Evolutionary conservation across 306 rosid genomes (phyloP).

Genomic region (Carpinus viminea): DNA sequence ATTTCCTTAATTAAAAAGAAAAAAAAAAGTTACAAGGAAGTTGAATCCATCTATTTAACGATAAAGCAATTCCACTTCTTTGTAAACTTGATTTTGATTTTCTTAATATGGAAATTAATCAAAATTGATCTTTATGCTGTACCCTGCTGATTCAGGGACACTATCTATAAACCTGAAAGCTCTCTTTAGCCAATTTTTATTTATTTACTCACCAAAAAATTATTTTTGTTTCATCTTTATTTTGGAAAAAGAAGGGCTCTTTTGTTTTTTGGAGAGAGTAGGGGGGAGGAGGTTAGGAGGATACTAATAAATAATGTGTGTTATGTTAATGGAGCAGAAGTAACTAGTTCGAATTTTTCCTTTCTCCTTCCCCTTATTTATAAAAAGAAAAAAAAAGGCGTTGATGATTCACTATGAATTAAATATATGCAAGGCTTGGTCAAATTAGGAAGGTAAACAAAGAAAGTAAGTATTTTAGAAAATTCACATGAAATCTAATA

Average conservation of each 20-base stretch:
- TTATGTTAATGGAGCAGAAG: too few relatives aligned
- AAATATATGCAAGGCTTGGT: not conserved
- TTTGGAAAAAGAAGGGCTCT: not conserved
- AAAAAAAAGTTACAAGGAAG: not conserved
- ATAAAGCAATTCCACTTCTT: not conserved
- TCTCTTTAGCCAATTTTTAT: not conserved
- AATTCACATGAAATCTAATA: not conserved
- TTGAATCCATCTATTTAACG: not conserved
- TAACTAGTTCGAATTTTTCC: too few relatives aligned
- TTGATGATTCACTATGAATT: not conserved
- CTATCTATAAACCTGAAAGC: not conserved
- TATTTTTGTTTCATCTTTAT: not conserved
- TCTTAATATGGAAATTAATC: not conserved
- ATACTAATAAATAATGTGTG: not conserved
- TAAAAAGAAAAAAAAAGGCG: too few relatives aligned
- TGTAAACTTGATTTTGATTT: not conserved
- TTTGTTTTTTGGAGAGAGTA: too few relatives aligned
- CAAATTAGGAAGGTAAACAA: not conserved
- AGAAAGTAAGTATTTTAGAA: not conserved
- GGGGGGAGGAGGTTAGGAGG: not conserved
- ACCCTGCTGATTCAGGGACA: not conserved
- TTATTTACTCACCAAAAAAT: not conserved
- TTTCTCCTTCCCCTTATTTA: too few relatives aligned
- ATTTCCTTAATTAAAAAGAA: not conserved
- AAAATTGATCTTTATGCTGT: not conserved